These are phyloP conservation scores for Zizania latifolia DNA, from an alignment of 176 grass and related monocot species.

Conservation along the genomic window DNA sequence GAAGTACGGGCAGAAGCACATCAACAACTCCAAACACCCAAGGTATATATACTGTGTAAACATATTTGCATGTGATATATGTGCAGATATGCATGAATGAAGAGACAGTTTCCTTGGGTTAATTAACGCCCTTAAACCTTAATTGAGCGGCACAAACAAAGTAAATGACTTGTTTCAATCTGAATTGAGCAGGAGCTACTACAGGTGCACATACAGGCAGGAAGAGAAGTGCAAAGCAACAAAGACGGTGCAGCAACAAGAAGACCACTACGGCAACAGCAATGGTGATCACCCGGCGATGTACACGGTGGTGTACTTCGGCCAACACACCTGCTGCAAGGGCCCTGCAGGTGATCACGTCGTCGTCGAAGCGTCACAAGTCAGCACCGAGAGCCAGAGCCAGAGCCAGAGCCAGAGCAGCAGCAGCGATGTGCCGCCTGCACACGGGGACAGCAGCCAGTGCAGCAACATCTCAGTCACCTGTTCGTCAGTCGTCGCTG, in stretches of 20 bases:
- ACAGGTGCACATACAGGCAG: slow-evolving; percentile 29
- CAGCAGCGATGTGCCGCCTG: background rate
- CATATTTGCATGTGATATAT: background rate
- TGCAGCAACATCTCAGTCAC: background rate
- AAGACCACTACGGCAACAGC: background rate
- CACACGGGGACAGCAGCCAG: background rate
- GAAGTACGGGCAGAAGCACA: slow-evolving; percentile 55
- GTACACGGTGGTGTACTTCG: slow-evolving; percentile 32
- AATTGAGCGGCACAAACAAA: too few species aligned
- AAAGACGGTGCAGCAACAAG: slow-evolving; percentile 28
- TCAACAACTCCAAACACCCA: slow-evolving; percentile 32
- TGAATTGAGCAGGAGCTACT: slow-evolving; percentile 26
- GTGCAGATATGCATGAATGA: background rate
- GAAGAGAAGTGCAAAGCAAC: slow-evolving; percentile 29
- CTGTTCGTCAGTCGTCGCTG: background rate
- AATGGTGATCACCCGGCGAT: background rate
- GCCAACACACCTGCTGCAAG: slow-evolving; percentile 47
- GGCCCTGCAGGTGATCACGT: background rate
- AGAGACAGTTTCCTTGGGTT: background rate
- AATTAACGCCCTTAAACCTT: background rate
- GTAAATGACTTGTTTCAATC: background rate
- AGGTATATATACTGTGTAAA: slow-evolving; percentile 13
- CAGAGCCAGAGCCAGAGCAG: background rate
- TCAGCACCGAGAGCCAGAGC: background rate
- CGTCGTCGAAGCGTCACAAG: background rate